Base-by-base conservation (phyloP, 1,284 basidiomycete genomes). In the Puccinia sorghi region DNA sequence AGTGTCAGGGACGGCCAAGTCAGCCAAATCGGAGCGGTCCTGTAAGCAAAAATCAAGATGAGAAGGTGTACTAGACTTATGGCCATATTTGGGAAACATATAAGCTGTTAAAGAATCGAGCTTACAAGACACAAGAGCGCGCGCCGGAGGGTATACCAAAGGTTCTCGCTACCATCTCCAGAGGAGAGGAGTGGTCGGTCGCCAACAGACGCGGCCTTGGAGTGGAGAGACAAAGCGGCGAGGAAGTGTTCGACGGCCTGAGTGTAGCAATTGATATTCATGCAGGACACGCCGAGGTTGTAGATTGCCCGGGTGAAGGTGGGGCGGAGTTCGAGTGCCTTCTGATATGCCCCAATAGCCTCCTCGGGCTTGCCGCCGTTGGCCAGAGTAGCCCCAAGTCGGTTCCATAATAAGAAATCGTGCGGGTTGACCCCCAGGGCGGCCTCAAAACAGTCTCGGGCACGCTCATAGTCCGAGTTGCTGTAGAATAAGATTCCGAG, bases 201-300 rank as follows among this genome's bases (percentile, higher is more conserved):
- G 71, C 61, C 79, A 9, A 82, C 79, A 7, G 80, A 79, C 54
- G 82, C 80, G 81, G 84, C 83, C 73, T 86, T 85, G 15, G 52
- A 56, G 90, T 89, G 96, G 82, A 97, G 87, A 1, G 89, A 89
- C n/a, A 99, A 86, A 0, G 94, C 97, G 79, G 93, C 92, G 74
- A 99, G 87, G 84, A 99, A 92, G 85, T 99, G 97, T 83, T 99
- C 97, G 2, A 93, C 93, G 0, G 97, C 96, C 86, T 99, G 96
- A 83, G 93, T 91, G 84, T 94, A 89, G 8, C 95, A 94, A 22
- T 94, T 94, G 69, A 99, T 94, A 84, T 99, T 99, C 80, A 99
- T 85, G 84, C 95, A 98, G 25, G 94, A 94, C 32, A 98, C 95
- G 50, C 94, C 94, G 48, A 99, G 92, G 83, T 99, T 99, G 85